A percentile compares a stretch with the other conserved stretches of the same genome.
Evolutionary conservation across 352 stramenopile genomes (phyloP).

Genomic region (Globisporangium uncinulatum): DNA sequence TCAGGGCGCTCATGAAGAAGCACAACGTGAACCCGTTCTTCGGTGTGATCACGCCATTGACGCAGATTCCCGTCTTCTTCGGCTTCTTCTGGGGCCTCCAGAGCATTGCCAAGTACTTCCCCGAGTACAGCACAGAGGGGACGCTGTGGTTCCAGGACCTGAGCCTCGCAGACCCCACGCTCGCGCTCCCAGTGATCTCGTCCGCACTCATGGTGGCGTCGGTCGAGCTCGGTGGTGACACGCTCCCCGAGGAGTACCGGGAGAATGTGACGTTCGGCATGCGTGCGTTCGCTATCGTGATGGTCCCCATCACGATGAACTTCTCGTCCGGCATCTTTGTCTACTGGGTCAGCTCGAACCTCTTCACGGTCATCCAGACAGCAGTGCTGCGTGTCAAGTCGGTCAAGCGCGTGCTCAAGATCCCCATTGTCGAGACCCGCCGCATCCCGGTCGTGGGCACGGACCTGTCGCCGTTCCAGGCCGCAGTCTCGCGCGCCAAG

Average conservation of each 20-base stretch:
- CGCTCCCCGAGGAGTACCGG: slow-evolving; percentile 51
- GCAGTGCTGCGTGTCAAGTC: slow-evolving; percentile 44
- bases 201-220: slow-evolving; percentile 73
- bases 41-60: slow-evolving; percentile 62
- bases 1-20: slow-evolving; percentile 80
- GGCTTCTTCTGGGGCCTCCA: slow-evolving; percentile 83
- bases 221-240: slow-evolving; percentile 68
- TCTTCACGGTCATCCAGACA: slow-evolving; percentile 68
- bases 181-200: slow-evolving; percentile 75
- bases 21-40: slow-evolving; percentile 75
- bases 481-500: slow-evolving; percentile 62
- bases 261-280: slow-evolving; percentile 79
- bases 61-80: slow-evolving; percentile 82
- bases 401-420: slow-evolving; percentile 49
- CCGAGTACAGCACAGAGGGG: slow-evolving; percentile 68
- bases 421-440: slow-evolving; percentile 37
- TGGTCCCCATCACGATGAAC: slow-evolving; percentile 78
- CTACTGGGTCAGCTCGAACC: slow-evolving; percentile 86
- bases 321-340: slow-evolving; percentile 82
- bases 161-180: slow-evolving; percentile 62
- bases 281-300: slow-evolving; percentile 58
- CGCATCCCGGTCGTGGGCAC: slow-evolving; percentile 27
- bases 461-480: slow-evolving; percentile 62
- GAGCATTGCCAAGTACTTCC: slow-evolving; percentile 75
- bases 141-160: slow-evolving; percentile 80